Percentiles rank a stretch among this genome's conserved stretches.
Conservation (phyloP, 441 rosid species). For the Lepidium campestre region DNA sequence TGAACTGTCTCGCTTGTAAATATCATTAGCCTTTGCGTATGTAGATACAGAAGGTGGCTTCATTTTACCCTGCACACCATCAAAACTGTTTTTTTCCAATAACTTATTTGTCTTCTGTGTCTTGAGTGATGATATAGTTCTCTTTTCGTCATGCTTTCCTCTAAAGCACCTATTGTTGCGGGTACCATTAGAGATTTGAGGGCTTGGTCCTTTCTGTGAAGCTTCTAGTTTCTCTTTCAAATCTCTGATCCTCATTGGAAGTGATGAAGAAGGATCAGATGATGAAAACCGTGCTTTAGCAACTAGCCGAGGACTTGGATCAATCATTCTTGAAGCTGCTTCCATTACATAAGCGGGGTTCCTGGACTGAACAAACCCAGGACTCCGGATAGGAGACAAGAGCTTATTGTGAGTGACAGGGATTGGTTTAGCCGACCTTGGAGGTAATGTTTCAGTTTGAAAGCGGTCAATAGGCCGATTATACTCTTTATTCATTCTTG, state of each 20-base stretch:
- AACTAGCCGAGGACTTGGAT: slow-evolving; percentile 46
- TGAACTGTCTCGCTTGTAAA: slow-evolving; percentile 40
- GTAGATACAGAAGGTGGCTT: slow-evolving; percentile 37
- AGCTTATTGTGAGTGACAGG: slow-evolving; percentile 63
- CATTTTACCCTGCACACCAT: slow-evolving; percentile 36
- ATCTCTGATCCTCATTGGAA: slow-evolving; percentile 67
- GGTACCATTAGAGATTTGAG: slow-evolving; percentile 31
- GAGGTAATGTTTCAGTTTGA: slow-evolving; percentile 73
- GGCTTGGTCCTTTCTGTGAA: slow-evolving; percentile 38
- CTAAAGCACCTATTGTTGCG: slow-evolving; percentile 24
- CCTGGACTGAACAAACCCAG: slow-evolving; percentile 48
- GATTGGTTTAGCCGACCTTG: slow-evolving; percentile 71
- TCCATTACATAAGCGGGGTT: slow-evolving; percentile 64
- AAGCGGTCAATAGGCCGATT: slow-evolving; percentile 60
- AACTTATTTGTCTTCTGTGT: slow-evolving; percentile 18
- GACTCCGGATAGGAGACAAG: slow-evolving; percentile 70
- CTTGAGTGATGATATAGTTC: slow-evolving; percentile 2
- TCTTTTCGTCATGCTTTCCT: slow-evolving; percentile 33
- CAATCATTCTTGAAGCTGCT: slow-evolving; percentile 77
- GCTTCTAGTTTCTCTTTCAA: slow-evolving; percentile 79
- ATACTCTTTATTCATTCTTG: slow-evolving; percentile 37
- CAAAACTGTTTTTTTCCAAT: slow-evolving; percentile 31
- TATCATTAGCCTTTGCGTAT: slow-evolving; percentile 36
- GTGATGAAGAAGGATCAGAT: slow-evolving; percentile 46
- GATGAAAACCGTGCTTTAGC: slow-evolving; percentile 33